Evolutionary conservation across 306 rosid species (phyloP).

Genomic region (Sphenostylis stenocarpa): DNA sequence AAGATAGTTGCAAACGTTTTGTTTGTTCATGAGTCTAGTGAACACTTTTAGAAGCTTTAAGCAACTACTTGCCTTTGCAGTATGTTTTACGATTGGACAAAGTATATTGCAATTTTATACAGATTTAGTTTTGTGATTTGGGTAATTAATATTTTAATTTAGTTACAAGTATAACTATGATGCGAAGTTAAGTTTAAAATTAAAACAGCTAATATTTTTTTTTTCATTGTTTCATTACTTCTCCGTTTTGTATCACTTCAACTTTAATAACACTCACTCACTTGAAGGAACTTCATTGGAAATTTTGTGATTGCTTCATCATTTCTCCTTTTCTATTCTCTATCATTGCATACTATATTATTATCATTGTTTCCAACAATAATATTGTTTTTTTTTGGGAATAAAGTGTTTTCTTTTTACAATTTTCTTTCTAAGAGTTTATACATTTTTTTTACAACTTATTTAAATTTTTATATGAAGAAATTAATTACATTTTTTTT

Average conservation of each 20-base stretch:
- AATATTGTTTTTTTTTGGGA: no score
- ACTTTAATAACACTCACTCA: not conserved
- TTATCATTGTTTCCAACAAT: no score
- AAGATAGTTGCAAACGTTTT: not conserved
- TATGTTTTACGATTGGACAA: not conserved
- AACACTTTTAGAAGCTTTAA: no score
- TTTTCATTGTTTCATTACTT: no score
- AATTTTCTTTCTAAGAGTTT: no score
- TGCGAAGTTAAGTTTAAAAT: not conserved
- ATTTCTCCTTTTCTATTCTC: not conserved
- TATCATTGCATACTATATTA: not conserved
- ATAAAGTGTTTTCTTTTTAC: no score
- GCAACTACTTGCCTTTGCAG: not conserved
- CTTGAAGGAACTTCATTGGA: not conserved
- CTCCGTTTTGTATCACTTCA: not conserved
- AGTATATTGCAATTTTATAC: not conserved
- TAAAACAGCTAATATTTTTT: no score
- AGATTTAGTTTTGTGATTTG: not conserved
- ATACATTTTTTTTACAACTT: no score
- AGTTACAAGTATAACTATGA: not conserved
- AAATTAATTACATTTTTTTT: no score
- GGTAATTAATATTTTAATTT: not conserved
- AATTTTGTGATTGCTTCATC: not conserved
- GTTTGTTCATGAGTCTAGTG: not conserved
- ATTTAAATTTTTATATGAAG: no score